phyloP scores from a whole-genome alignment of 225 moss, liverwort and hornwort genomes.

The Marchantia polymorpha region DNA sequence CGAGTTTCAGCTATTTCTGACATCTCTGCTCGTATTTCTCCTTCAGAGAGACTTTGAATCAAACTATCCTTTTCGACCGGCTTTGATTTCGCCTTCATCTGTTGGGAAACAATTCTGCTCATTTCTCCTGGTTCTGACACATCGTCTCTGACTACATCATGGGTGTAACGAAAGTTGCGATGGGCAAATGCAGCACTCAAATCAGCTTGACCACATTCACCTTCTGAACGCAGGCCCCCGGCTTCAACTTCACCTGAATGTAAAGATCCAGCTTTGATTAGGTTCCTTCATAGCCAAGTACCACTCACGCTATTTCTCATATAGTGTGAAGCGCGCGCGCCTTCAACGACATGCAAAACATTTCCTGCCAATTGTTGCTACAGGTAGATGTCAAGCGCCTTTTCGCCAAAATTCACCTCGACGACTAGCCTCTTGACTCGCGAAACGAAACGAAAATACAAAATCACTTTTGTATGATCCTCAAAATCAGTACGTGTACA shows the following conservation, averaged over 20 bases:
- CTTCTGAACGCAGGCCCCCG: conserved; percentile 12
- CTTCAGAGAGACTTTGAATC: conserved; percentile 23
- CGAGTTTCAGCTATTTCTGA: conserved; percentile 2
- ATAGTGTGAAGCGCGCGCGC: too few species aligned
- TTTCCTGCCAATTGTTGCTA: too few species aligned
- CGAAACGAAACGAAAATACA: too few species aligned
- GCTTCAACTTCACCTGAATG: conserved; percentile 20
- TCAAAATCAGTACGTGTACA: too few species aligned
- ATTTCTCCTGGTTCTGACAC: conserved; percentile 18
- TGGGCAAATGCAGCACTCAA: not conserved
- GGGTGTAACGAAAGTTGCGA: not conserved
- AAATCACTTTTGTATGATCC: too few species aligned
- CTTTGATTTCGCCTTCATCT: not conserved
- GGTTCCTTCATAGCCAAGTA: not conserved
- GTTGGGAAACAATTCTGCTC: not conserved
- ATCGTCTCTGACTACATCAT: not conserved
- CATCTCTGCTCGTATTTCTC: conserved; percentile 14
- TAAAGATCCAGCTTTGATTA: not conserved
- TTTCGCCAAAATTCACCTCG: too few species aligned
- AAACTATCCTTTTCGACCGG: not conserved
- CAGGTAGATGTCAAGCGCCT: too few species aligned
- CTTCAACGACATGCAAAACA: too few species aligned
- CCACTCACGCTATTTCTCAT: not conserved
- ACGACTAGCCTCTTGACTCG: too few species aligned
- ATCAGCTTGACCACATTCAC: conserved; percentile 1